Percentiles rank a stretch among this genome's conserved stretches.
Evolutionary conservation across 495 filamentous ascomycete genomes (phyloP).

Genomic region (Mytilinidion resinicola): DNA sequence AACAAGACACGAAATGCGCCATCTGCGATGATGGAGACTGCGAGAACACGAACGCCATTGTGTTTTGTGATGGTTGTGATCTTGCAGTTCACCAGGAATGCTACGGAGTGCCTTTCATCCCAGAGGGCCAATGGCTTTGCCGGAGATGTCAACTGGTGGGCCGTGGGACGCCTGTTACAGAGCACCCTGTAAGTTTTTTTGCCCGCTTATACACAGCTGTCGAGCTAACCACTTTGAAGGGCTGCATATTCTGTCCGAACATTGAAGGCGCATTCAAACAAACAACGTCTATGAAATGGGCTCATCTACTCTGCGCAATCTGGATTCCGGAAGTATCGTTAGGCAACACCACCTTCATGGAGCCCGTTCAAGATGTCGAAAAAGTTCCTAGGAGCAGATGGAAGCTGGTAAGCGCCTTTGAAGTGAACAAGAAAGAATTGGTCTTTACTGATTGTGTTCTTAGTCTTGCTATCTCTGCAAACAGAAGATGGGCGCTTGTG

Average conservation of each 20-base stretch:
- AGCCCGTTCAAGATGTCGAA: conserved; percentile 95
- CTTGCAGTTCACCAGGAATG: conserved; percentile 98
- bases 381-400: conserved; percentile 90
- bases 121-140: conserved; percentile 97
- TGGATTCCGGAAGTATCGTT: conserved; percentile 97
- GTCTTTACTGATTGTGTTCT: conserved; percentile 5
- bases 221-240: conserved; percentile 40
- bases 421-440: background rate
- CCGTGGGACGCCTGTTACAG: conserved; percentile 70
- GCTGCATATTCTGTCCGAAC: conserved; percentile 97
- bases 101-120: conserved; percentile 97
- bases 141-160: conserved; percentile 95
- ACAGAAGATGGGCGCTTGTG: conserved; percentile 95
- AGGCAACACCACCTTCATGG: conserved; percentile 96
- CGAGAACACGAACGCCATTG: conserved; percentile 99
- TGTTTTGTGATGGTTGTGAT: conserved; percentile 98
- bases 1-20: conserved; percentile 94
- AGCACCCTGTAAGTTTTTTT: conserved; percentile 19
- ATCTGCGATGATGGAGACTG: conserved; percentile 98
- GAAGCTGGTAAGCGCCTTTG: conserved; percentile 53
- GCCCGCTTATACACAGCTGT: background rate
- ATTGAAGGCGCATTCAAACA: conserved; percentile 98
- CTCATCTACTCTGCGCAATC: conserved; percentile 91
- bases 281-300: conserved; percentile 90
- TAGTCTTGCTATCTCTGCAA: conserved; percentile 89